phyloP scores from a whole-genome alignment of 176 grass and related monocot genomes.

The Aegilops tauschii region DNA sequence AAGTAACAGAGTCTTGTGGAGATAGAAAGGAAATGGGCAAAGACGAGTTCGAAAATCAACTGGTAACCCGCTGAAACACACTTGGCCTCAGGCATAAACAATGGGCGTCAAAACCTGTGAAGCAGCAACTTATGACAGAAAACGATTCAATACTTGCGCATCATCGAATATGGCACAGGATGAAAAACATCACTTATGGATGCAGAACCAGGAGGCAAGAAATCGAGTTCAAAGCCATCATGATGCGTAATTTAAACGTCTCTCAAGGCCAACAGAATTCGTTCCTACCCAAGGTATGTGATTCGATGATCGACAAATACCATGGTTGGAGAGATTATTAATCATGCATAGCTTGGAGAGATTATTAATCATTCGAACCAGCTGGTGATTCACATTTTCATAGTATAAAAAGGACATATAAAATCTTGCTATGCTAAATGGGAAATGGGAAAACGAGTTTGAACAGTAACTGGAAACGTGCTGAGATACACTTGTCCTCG shows the following conservation, averaged over 20 bases:
- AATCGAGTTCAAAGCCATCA: too few relatives aligned
- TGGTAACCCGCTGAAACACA: neutral
- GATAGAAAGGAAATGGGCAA: neutral
- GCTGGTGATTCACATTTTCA: too few relatives aligned
- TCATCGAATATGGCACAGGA: neutral
- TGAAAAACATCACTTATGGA: neutral
- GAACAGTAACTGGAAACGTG: too few relatives aligned
- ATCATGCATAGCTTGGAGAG: too few relatives aligned
- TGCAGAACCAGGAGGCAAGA: neutral
- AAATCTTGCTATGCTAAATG: too few relatives aligned
- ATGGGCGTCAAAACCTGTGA: neutral
- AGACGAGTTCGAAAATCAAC: neutral
- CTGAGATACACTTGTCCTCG: too few relatives aligned
- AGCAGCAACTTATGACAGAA: too few relatives aligned
- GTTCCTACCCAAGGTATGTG: neutral
- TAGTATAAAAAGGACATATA: too few relatives aligned
- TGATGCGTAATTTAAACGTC: neutral
- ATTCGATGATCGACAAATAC: neutral
- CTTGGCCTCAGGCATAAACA: neutral
- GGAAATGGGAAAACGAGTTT: too few relatives aligned
- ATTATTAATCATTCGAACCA: too few relatives aligned
- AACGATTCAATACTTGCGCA: neutral
- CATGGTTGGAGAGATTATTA: neutral
- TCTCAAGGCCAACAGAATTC: neutral
- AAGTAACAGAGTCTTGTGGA: neutral